phyloP scores from a whole-genome alignment of 2,329 filamentous ascomycete species.

The Clarireedia monteithiana region DNA sequence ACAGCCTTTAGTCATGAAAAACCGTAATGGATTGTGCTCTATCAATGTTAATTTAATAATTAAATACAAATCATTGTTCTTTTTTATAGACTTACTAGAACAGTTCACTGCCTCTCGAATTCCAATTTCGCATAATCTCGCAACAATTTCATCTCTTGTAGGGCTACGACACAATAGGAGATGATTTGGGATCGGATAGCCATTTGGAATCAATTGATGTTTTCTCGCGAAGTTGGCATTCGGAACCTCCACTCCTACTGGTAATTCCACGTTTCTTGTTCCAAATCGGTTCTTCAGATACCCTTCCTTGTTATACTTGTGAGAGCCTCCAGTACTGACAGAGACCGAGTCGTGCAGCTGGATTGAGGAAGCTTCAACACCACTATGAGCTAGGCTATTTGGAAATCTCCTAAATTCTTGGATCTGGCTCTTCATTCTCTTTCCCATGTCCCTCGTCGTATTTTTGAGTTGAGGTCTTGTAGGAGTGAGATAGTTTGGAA shows the following conservation, averaged over 20 bases:
- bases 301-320: neutral
- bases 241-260: constrained; percentile 28
- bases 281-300: neutral
- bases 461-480: constrained; percentile 1
- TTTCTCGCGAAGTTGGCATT: constrained; percentile 40
- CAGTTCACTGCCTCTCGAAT: neutral
- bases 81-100: neutral
- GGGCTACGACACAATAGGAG: constrained; percentile 5
- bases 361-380: neutral
- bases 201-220: constrained; percentile 32
- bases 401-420: neutral
- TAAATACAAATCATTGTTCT: neutral
- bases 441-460: neutral
- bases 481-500: neutral
- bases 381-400: neutral
- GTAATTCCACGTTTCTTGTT: constrained; percentile 7
- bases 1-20: neutral
- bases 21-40: constrained; percentile 3
- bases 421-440: constrained; percentile 4
- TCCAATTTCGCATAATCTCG: neutral
- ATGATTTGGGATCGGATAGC: constrained; percentile 9
- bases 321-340: neutral
- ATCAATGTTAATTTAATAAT: neutral
- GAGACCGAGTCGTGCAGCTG: neutral
- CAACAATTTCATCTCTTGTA: constrained; percentile 1